Evolutionary conservation across 345 rosid species (phyloP).

Genomic region (Aquilaria sinensis): DNA sequence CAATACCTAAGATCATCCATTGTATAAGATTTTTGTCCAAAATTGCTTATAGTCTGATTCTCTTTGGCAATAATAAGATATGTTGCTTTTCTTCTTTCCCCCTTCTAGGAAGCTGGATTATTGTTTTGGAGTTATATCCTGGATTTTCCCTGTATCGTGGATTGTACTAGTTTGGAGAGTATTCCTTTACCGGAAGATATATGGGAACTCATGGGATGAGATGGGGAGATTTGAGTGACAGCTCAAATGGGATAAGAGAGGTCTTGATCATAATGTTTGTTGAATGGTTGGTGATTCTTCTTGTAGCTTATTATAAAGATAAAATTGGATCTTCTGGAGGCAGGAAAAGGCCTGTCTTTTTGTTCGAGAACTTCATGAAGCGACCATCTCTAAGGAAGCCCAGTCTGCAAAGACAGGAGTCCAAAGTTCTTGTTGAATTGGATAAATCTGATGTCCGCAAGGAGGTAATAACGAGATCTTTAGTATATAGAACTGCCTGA

Average conservation of each 20-base stretch:
- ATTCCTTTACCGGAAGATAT: slow-evolving; percentile 37
- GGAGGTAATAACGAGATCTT: slow-evolving; percentile 44
- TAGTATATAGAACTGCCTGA: neutral
- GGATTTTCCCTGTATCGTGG: slow-evolving; percentile 85
- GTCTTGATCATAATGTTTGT: slow-evolving; percentile 51
- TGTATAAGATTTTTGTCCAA: too few relatives aligned
- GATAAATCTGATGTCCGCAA: slow-evolving; percentile 75
- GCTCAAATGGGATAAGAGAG: slow-evolving; percentile 55
- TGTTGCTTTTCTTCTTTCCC: slow-evolving; percentile 2
- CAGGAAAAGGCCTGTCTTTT: slow-evolving; percentile 44
- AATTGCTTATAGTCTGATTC: too few relatives aligned
- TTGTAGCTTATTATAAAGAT: slow-evolving; percentile 67
- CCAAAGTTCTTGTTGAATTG: slow-evolving; percentile 55
- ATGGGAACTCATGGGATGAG: slow-evolving; percentile 64
- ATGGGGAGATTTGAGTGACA: slow-evolving; percentile 57
- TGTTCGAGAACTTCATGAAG: slow-evolving; percentile 36
- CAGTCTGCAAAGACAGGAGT: slow-evolving; percentile 50
- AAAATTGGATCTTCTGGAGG: slow-evolving; percentile 44
- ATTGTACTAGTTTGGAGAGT: slow-evolving; percentile 66
- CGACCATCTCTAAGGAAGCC: slow-evolving; percentile 39
- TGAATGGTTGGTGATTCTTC: slow-evolving; percentile 68
- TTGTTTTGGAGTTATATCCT: slow-evolving; percentile 73
- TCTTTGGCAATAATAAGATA: too few relatives aligned
- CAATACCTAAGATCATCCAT: too few relatives aligned
- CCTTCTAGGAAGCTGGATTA: slow-evolving; percentile 58